Conservation (phyloP, 805 yeast species). For the Candida chilensis region DNA sequence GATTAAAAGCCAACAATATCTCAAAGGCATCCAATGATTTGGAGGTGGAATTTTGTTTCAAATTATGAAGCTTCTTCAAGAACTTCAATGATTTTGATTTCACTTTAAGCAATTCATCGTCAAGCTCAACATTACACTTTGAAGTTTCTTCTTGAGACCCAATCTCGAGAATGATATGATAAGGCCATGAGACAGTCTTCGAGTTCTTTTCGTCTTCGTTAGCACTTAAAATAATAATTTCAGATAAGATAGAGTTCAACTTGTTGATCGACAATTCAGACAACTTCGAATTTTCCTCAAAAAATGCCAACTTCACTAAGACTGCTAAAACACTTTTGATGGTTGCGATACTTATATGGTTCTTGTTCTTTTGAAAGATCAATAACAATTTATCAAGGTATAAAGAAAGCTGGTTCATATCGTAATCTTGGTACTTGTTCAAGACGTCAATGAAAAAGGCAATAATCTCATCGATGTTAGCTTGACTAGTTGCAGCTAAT, state of each 20-base stretch:
- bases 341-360: no score
- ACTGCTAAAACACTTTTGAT: no score
- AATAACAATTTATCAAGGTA: no score
- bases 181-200: conserved; percentile 9
- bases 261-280: no score
- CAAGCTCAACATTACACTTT: conserved; percentile 21
- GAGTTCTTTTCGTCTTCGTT: conserved; percentile 17
- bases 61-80: conserved; percentile 31
- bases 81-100: conserved; percentile 39
- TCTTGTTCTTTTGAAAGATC: no score
- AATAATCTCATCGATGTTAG: conserved; percentile 5
- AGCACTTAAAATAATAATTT: conserved; percentile 35
- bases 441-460: conserved; percentile 9
- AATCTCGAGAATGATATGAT: no score
- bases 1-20: conserved; percentile 63
- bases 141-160: not conserved
- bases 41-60: conserved; percentile 15
- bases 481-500: conserved; percentile 2
- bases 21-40: conserved; percentile 53
- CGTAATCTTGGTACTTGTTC: no score
- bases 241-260: conserved; percentile 58
- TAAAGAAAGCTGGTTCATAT: no score
- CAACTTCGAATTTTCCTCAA: no score
- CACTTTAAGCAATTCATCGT: conserved; percentile 44
- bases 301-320: no score